Evolutionary conservation across 306 rosid genomes (phyloP).

Genomic region (Lotus japonicus): DNA sequence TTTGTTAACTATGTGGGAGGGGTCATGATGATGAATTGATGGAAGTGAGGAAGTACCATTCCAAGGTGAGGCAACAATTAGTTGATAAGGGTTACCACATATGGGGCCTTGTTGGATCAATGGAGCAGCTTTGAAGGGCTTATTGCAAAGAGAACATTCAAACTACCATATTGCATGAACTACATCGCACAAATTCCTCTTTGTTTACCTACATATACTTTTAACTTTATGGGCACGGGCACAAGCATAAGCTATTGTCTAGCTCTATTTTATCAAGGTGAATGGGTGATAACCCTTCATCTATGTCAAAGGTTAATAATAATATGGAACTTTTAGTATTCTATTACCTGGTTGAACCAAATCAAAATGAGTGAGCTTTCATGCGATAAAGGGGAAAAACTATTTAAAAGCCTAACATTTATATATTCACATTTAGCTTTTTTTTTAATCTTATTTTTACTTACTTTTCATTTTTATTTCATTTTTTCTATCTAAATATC

Average conservation of each 20-base stretch:
- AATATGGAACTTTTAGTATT: neutral
- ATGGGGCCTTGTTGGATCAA: constrained; percentile 60
- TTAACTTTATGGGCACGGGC: neutral
- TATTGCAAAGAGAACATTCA: constrained; percentile 47
- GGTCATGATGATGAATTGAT: constrained; percentile 51
- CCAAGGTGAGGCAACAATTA: constrained; percentile 34
- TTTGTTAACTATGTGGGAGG: constrained; percentile 28
- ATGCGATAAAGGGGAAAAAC: neutral
- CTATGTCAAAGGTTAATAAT: constrained; percentile 12
- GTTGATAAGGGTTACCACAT: constrained; percentile 49
- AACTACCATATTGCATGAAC: constrained; percentile 60
- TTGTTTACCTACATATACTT: neutral
- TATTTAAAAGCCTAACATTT: too few relatives aligned
- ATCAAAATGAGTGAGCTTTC: neutral
- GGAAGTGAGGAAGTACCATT: constrained; percentile 43
- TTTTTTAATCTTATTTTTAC: too few relatives aligned
- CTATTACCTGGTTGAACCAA: neutral
- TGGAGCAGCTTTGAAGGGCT: constrained; percentile 66
- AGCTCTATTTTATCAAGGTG: neutral
- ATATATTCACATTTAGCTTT: too few relatives aligned
- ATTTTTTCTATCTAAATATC: too few relatives aligned
- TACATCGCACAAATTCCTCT: neutral
- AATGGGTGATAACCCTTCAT: constrained; percentile 3
- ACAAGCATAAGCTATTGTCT: constrained; percentile 5
- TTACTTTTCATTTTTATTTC: too few relatives aligned